Evolutionary conservation across 768 basidiomycete genomes (phyloP).

Genomic region (Phanerochaete carnosa): DNA sequence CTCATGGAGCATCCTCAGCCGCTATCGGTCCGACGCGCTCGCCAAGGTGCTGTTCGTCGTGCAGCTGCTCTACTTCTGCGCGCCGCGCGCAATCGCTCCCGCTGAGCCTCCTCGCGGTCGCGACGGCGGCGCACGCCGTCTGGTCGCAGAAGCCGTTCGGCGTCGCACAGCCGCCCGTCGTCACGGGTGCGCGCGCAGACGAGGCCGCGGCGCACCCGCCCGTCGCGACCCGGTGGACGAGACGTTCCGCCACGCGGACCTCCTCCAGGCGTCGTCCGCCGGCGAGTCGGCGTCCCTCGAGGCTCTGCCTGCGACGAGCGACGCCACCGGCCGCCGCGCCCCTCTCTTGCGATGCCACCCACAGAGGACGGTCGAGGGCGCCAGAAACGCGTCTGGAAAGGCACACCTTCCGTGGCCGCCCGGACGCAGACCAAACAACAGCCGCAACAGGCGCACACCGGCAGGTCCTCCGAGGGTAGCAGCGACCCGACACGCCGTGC

Average conservation of each 20-base stretch:
- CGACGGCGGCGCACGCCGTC: slow-evolving; percentile 30
- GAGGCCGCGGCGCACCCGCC: not conserved
- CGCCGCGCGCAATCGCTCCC: slow-evolving; percentile 21
- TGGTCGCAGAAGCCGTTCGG: slow-evolving; percentile 41
- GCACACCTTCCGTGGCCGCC: no score
- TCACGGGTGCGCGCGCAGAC: not conserved
- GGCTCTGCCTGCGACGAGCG: no score
- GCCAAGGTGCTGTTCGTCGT: slow-evolving; percentile 28
- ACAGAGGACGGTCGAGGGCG: no score
- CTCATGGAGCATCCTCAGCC: slow-evolving; percentile 23
- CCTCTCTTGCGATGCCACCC: no score
- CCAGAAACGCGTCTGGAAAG: no score
- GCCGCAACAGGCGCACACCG: no score
- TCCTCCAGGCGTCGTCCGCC: not conserved
- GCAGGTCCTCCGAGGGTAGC: no score
- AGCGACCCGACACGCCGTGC: no score
- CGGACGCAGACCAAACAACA: no score
- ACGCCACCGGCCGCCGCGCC: no score
- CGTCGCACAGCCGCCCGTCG: slow-evolving; percentile 15
- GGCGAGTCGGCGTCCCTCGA: no score
- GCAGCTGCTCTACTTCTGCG: slow-evolving; percentile 32
- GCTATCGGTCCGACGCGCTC: slow-evolving; percentile 30
- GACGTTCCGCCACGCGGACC: not conserved
- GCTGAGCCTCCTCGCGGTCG: slow-evolving; percentile 31
- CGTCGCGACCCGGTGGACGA: not conserved